phyloP scores from a whole-genome alignment of 257 asterid genomes.

The Ocimum tenuiflorum region DNA sequence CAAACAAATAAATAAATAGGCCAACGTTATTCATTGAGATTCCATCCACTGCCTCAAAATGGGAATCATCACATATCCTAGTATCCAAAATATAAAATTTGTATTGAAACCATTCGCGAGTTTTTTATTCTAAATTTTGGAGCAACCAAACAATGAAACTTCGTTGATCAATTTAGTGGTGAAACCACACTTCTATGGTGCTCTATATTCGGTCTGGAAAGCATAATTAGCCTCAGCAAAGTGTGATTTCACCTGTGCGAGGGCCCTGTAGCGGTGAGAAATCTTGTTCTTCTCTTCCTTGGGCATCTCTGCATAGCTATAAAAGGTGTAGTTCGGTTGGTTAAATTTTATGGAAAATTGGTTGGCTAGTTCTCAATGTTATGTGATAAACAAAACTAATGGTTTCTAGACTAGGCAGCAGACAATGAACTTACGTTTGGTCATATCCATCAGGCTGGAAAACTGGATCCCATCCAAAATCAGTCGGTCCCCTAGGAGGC shows the following conservation, averaged over 20 bases:
- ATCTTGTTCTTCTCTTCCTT: constrained; percentile 83
- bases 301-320: constrained; percentile 89
- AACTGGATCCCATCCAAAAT: constrained; percentile 98
- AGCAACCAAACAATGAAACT: not conserved
- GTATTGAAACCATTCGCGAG: not conserved
- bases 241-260: constrained; percentile 75
- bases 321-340: constrained; percentile 17
- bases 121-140: not conserved
- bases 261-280: constrained; percentile 82
- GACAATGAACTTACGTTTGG: constrained; percentile 48
- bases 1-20: not conserved
- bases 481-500: constrained; percentile 77
- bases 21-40: not conserved
- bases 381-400: not conserved
- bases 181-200: not conserved
- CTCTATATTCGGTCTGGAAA: constrained; percentile 32
- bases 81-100: not conserved
- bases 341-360: not conserved
- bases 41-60: not conserved
- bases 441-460: constrained; percentile 86
- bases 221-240: constrained; percentile 61
- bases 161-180: not conserved
- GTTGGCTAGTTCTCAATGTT: not conserved
- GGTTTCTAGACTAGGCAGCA: not conserved
- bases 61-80: not conserved